phyloP scores from a whole-genome alignment of 2,329 filamentous ascomycete genomes.

The Nemania serpens region DNA sequence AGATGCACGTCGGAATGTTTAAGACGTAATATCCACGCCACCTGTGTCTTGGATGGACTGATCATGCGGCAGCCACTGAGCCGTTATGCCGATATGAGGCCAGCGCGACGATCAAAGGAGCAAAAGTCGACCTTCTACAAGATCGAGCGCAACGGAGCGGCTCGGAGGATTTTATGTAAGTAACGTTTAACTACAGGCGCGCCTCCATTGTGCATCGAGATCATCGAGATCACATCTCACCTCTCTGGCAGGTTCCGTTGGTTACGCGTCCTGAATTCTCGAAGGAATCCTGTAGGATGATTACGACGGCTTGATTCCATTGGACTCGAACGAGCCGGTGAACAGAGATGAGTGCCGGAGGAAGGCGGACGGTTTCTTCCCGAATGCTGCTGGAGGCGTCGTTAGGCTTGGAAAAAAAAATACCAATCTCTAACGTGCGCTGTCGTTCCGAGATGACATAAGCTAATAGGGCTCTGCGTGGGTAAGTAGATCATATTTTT shows the following conservation, averaged over 20 bases:
- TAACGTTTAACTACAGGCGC: not conserved
- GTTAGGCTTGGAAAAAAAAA: not conserved
- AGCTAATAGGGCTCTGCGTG: not conserved
- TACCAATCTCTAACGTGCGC: not conserved
- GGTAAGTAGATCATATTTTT: not conserved
- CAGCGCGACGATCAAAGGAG: not conserved
- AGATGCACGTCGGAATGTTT: not conserved
- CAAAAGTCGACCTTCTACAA: not conserved
- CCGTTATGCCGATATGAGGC: not conserved
- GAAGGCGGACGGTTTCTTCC: not conserved
- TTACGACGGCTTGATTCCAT: not conserved
- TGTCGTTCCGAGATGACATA: conserved; percentile 8
- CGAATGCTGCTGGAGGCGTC: not conserved
- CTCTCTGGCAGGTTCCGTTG: not conserved
- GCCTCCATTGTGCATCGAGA: not conserved
- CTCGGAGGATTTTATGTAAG: conserved; percentile 6
- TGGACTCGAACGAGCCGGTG: conserved; percentile 1
- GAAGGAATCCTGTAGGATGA: conserved; percentile 20
- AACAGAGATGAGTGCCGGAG: conserved; percentile 1
- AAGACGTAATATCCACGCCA: not conserved
- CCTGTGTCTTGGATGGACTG: not conserved
- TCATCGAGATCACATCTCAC: not conserved
- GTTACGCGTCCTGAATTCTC: not conserved
- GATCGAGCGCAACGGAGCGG: not conserved
- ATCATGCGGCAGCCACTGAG: not conserved